phyloP scores from a whole-genome alignment of 345 rosid species.

The Pistacia integerrima region DNA sequence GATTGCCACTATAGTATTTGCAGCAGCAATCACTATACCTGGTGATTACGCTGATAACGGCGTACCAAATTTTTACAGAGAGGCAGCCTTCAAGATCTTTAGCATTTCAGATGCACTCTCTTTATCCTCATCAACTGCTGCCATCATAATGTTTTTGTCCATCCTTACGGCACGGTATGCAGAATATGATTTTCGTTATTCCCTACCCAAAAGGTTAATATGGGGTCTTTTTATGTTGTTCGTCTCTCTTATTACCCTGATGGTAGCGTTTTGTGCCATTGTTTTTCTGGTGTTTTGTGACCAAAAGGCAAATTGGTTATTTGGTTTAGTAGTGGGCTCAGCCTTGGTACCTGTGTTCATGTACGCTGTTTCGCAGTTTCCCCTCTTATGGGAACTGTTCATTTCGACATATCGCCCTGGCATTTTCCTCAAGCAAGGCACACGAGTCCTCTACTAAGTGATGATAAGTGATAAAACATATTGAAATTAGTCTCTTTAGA shows the following conservation, averaged over 20 bases:
- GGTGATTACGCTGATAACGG: no score
- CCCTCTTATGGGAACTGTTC: no score
- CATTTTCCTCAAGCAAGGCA: no score
- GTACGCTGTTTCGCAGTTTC: no score
- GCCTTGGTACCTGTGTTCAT: no score
- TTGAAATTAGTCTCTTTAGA: no score
- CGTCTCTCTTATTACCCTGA: conserved; percentile 34
- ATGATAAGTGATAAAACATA: no score
- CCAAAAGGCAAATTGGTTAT: background rate
- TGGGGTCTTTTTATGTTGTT: conserved; percentile 36
- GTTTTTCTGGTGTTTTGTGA: conserved; percentile 14
- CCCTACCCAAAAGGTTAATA: conserved; percentile 33
- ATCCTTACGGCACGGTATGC: background rate
- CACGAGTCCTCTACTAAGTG: no score
- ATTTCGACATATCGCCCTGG: no score
- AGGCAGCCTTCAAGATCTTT: conserved; percentile 18
- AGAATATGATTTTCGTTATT: background rate
- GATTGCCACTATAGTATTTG: no score
- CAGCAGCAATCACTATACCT: no score
- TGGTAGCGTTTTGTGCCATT: conserved; percentile 35
- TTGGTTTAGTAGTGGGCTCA: background rate
- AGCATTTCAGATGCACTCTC: conserved; percentile 30
- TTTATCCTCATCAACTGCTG: conserved; percentile 23
- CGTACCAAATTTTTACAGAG: background rate
- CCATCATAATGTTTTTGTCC: background rate